phyloP scores from a whole-genome alignment of 768 basidiomycete genomes.

The Boletus tomentosulus region DNA sequence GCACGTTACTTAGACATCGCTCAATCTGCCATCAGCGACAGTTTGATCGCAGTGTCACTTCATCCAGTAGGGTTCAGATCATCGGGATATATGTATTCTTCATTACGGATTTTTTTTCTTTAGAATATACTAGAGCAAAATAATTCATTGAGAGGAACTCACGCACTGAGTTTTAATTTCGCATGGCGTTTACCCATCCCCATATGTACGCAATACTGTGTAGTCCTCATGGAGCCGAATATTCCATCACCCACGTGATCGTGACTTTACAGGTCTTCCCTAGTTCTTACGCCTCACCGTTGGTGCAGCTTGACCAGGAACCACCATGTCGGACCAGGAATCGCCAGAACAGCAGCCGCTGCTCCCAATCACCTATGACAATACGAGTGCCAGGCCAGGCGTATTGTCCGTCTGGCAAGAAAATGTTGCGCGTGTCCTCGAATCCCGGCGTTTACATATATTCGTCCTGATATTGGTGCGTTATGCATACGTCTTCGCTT shows the following conservation, averaged over 20 bases:
- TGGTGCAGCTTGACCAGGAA: conserved; percentile 16
- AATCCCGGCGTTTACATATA: conserved; percentile 51
- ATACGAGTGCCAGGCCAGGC: conserved; percentile 3
- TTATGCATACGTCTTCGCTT: conserved; percentile 23
- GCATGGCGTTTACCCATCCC: too few relatives aligned
- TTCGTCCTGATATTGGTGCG: conserved; percentile 56
- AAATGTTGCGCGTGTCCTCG: conserved; percentile 45
- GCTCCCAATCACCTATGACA: conserved; percentile 32
- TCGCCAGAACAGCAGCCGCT: conserved; percentile 47
- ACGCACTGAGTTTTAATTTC: too few relatives aligned
- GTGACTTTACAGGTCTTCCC: conserved; percentile 11
- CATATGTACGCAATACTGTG: too few relatives aligned
- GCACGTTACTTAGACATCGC: too few relatives aligned
- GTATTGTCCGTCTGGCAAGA: conserved; percentile 25
- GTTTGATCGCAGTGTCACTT: too few relatives aligned
- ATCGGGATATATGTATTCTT: too few relatives aligned
- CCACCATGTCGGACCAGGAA: conserved; percentile 34
- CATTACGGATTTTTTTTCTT: too few relatives aligned
- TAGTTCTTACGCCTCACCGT: conserved; percentile 2
- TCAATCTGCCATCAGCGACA: too few relatives aligned
- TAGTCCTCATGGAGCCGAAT: neutral
- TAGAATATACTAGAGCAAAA: too few relatives aligned
- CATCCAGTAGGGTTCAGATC: too few relatives aligned
- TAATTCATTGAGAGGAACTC: too few relatives aligned
- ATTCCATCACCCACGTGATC: conserved; percentile 16